Base-by-base conservation (phyloP, 768 basidiomycete species). In the Hemileccinum rubropunctum region DNA sequence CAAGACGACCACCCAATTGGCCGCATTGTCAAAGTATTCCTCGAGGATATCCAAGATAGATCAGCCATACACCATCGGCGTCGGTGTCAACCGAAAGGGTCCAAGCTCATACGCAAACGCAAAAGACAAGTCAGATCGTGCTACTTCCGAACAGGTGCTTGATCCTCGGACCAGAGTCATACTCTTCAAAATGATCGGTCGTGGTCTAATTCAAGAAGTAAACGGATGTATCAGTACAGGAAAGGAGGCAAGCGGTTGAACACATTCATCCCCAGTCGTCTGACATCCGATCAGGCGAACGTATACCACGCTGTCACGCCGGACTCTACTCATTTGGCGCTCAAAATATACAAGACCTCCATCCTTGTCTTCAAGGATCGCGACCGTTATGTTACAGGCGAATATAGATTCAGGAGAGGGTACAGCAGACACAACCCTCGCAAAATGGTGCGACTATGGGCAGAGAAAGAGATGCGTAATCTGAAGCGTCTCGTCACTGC, bases 371-470 rank as follows among this genome's bases (percentile, higher is more conserved):
- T 99, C 78, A 95, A 98, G 68, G 92, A 98, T 57, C 83, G 97
- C n/a, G 91, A 95, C 60, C 87, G 88, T 50, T 99, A 99, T 67
- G 94, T 98, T 35, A 84, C 88, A 0, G 97, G 97, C 44, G 95
- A 98, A 67, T 85, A 88, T 66, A 85, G 97, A n/a, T 98, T 98
- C 73, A 79, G 91, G 42, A 80, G 86, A 48, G 95, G 95, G 21
- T 92, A 92, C 69, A 84, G 82, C 61, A 85, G 86, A 50, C 84
- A 80, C 53, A 99, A 98, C 64, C 95, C 97, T 14, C 82, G 97
- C 23, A 99, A 99, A 72, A 98, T 99, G 95, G 95, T 99, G 17
- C 80, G 93, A 14, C 70, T 98, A 3, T 99, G 97, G 97, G 97
- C 97, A 2, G 97, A 99, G 70, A 99, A 99, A 72, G 97, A 99